Percentiles rank a stretch among this genome's conserved stretches.
Conservation (phyloP, 306 rosid species). For the Parietaria judaica region DNA sequence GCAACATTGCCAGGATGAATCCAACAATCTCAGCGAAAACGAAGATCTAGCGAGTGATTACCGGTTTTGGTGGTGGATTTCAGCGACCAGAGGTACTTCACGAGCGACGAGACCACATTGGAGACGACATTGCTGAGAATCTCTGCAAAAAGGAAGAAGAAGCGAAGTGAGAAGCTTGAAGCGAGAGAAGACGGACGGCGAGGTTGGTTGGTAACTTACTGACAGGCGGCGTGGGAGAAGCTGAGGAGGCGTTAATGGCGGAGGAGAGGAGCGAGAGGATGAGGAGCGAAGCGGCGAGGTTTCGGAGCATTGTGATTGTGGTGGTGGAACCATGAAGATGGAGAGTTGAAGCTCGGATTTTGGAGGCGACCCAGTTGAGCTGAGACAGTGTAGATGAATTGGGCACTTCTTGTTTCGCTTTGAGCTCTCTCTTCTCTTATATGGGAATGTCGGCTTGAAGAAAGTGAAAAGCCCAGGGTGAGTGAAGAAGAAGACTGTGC, state of each 20-base stretch:
- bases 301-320: constrained; percentile 37
- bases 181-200: background rate
- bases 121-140: constrained; percentile 70
- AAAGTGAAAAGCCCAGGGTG: background rate
- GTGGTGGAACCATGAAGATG: constrained; percentile 18
- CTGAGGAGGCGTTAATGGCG: constrained; percentile 45
- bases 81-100: constrained; percentile 81
- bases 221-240: constrained; percentile 71
- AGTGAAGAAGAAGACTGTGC: constrained; percentile 28
- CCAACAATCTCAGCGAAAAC: background rate
- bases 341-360: constrained; percentile 29
- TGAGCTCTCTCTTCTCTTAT: too few species aligned
- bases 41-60: constrained; percentile 16
- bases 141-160: constrained; percentile 33
- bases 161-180: too few species aligned
- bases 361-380: constrained; percentile 30
- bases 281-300: constrained; percentile 32
- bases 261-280: constrained; percentile 37
- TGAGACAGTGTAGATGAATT: constrained; percentile 18
- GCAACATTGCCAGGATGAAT: constrained; percentile 14
- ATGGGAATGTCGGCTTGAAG: constrained; percentile 19
- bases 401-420: constrained; percentile 26
- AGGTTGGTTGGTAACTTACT: constrained; percentile 43
- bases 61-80: constrained; percentile 67
- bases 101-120: constrained; percentile 71